Evolutionary conservation across 345 rosid species (phyloP).

Genomic region (Microcos paniculata): DNA sequence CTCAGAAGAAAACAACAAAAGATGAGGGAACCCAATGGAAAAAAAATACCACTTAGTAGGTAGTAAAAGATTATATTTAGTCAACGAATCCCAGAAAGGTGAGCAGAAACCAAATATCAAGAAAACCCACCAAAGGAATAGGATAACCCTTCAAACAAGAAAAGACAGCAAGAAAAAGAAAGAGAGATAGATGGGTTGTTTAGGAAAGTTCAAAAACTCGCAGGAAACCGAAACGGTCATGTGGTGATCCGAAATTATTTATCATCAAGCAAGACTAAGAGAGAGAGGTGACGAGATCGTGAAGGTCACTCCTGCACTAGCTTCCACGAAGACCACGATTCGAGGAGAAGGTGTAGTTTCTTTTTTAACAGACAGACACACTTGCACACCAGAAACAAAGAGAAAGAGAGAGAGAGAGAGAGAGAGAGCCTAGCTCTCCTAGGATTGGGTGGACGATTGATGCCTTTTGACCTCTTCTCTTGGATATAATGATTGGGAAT

Average conservation of each 20-base stretch:
- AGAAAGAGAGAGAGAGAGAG: not conserved
- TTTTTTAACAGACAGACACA: not conserved
- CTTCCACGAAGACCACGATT: constrained; percentile 39
- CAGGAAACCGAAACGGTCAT: constrained; percentile 57
- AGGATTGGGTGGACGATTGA: not conserved
- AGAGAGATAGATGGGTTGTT: constrained; percentile 20
- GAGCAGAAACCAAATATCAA: constrained; percentile 10
- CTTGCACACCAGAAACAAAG: not conserved
- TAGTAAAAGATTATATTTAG: constrained; percentile 3
- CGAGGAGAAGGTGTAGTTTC: constrained; percentile 2
- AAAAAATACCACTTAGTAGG: not conserved
- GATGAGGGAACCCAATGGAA: not conserved
- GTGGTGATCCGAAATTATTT: constrained; percentile 67
- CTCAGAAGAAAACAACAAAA: constrained; percentile 13
- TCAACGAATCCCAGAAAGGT: constrained; percentile 21
- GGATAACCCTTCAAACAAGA: constrained; percentile 28
- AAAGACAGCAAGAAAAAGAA: constrained; percentile 29
- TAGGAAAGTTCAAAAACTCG: constrained; percentile 34
- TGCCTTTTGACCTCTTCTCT: constrained; percentile 7
- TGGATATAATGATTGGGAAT: constrained; percentile 5
- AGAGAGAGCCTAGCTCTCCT: not conserved
- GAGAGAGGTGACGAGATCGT: constrained; percentile 37
- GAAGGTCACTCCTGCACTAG: constrained; percentile 30
- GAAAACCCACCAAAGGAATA: constrained; percentile 24
- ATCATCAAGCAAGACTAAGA: not conserved